Base-by-base conservation (phyloP, 2,329 filamentous ascomycete genomes). In the Fonsecaea nubica region DNA sequence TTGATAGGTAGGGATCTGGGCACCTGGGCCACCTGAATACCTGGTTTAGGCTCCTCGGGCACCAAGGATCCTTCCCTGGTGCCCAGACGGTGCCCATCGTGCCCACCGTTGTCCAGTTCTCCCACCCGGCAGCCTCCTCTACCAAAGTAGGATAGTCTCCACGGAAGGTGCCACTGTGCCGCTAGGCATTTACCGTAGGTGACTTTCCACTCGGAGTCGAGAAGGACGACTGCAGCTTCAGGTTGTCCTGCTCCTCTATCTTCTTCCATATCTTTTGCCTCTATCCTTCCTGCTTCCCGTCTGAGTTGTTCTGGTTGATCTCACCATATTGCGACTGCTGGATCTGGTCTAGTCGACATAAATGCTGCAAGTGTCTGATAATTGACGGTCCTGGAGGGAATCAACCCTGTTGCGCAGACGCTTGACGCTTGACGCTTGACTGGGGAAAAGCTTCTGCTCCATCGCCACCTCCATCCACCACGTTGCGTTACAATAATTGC, bases 401-500 rank as follows among this genome's bases (percentile, higher is more conserved):
- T 50, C 18, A 50, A 50, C 45, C 18, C 45, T 50, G 45, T 25
- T 25, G 18, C 45, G 25, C 45, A 50, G 45, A 50, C 45, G 45
- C 45, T 50, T 12, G 45, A 50, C 45, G 45, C 45, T 30, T 13
- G 40, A 42, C 13, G 40, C 45, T 30, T 30, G 45, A 21, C 42
- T 48, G n/a, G n/a, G 18, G 10, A 30, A 50, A 50, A 50, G 45
- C 45, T 25, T 50, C 18, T 50, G 45, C 45, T 50, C 45, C 45
- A 50, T 50, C 30, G 30, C 6, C 45, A 50, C 21, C 45, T 50
- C 38, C 58, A 42, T 33, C 58, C 45, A 40, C 58, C 58, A 61
- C 58, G 53, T 62, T 62, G 60, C 58, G 58, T 62, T 62, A 54
- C 60, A 62, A 38, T 62, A 35, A 42, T 62, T 62, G 60, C 58